phyloP scores from a whole-genome alignment of 2,329 filamentous ascomycete genomes.

The Thelonectria olida region DNA sequence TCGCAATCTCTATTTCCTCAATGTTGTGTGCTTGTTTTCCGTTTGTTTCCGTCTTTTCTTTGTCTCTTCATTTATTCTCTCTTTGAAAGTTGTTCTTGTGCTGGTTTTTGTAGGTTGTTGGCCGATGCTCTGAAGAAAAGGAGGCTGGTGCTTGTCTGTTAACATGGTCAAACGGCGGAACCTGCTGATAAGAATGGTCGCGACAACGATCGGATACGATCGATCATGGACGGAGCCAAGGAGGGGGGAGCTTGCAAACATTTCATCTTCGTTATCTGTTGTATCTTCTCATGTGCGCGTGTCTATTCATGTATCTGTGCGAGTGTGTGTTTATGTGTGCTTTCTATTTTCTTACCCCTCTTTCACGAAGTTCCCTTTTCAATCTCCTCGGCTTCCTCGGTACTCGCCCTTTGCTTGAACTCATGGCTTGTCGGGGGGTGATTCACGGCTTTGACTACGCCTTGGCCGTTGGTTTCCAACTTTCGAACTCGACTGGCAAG shows the following conservation, averaged over 20 bases:
- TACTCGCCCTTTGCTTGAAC: slow-evolving; percentile 38
- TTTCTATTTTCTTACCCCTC: neutral
- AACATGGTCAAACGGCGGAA: slow-evolving; percentile 3
- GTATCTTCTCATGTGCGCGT: slow-evolving; percentile 15
- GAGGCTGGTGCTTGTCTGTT: slow-evolving; percentile 2
- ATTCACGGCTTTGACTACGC: slow-evolving; percentile 18
- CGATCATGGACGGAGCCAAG: neutral
- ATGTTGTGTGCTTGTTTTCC: neutral
- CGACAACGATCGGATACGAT: neutral
- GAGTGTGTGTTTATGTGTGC: neutral
- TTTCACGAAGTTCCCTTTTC: slow-evolving; percentile 31
- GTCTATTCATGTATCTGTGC: slow-evolving; percentile 12
- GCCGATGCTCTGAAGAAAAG: neutral
- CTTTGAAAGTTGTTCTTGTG: neutral
- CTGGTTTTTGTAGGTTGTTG: slow-evolving; percentile 3
- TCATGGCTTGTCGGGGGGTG: slow-evolving; percentile 21
- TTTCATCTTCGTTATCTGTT: slow-evolving; percentile 13
- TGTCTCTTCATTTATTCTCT: slow-evolving; percentile 1
- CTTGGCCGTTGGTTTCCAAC: slow-evolving; percentile 51
- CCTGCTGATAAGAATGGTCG: slow-evolving; percentile 7
- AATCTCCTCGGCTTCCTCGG: slow-evolving; percentile 43
- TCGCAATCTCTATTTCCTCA: slow-evolving; percentile 15
- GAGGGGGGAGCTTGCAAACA: slow-evolving; percentile 13
- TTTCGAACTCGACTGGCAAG: slow-evolving; percentile 76
- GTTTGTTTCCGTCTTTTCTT: slow-evolving; percentile 11